Evolutionary conservation across 805 yeast species (phyloP).

Genomic region (Zygoascus biomembranicola): DNA sequence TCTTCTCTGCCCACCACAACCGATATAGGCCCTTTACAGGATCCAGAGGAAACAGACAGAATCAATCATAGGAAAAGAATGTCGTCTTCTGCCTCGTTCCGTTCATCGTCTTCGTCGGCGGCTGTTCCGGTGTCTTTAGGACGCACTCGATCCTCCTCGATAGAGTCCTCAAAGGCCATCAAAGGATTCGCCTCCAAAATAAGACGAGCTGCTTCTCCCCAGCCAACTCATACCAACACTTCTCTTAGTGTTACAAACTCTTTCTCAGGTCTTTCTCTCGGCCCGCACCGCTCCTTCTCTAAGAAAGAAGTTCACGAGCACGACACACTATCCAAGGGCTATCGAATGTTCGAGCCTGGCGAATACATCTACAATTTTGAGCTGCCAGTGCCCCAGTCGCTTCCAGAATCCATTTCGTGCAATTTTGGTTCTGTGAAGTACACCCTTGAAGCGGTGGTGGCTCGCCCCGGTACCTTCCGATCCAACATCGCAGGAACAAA

Average conservation of each 20-base stretch:
- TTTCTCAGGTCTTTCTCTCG: conserved; percentile 14
- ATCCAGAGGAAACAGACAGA: background rate
- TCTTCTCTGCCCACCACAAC: background rate
- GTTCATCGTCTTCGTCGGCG: background rate
- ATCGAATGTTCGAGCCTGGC: conserved; percentile 64
- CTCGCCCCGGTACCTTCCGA: conserved; percentile 80
- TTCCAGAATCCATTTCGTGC: conserved; percentile 72
- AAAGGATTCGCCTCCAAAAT: conserved; percentile 16
- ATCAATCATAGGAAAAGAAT: background rate
- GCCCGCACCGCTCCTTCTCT: conserved; percentile 22
- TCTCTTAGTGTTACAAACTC: background rate
- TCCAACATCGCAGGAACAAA: conserved; percentile 56
- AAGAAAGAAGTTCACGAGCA: conserved; percentile 20
- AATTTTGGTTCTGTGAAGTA: conserved; percentile 78
- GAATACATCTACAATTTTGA: conserved; percentile 92
- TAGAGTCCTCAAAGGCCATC: conserved; percentile 11
- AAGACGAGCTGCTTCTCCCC: conserved; percentile 20
- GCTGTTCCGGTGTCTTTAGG: background rate
- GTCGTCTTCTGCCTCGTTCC: background rate
- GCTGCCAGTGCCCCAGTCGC: conserved; percentile 69
- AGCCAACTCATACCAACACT: conserved; percentile 10
- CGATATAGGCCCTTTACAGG: background rate
- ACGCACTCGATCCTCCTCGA: conserved; percentile 9
- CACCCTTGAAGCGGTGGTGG: conserved; percentile 57
- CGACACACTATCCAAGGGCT: conserved; percentile 25